Percentiles rank a stretch among this genome's conserved stretches.
phyloP scores from a whole-genome alignment of 1,284 basidiomycete genomes.

The Xerocomus nothofagi region DNA sequence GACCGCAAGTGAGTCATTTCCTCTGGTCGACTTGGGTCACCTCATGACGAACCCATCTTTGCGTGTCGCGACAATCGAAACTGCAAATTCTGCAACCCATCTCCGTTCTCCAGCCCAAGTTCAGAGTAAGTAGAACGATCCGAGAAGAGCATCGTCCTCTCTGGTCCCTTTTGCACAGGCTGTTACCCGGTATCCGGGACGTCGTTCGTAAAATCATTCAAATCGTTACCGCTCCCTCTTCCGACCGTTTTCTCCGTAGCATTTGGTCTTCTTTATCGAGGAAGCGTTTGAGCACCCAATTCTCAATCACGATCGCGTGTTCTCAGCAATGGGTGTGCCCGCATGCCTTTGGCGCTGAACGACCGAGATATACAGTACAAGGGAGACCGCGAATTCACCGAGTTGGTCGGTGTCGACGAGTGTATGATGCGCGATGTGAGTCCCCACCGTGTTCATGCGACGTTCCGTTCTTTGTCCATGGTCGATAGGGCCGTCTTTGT shows the following conservation, averaged over 20 bases:
- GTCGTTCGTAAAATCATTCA: constrained; percentile 51
- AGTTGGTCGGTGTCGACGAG: constrained; percentile 82
- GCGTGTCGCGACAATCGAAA: constrained; percentile 86
- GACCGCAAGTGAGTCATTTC: constrained; percentile 69
- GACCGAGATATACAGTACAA: constrained; percentile 99
- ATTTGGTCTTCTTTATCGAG: constrained; percentile 97
- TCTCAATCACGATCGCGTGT: constrained; percentile 94
- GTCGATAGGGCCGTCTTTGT: constrained; percentile 75
- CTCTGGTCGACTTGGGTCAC: neutral
- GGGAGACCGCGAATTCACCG: constrained; percentile 92
- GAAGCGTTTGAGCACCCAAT: constrained; percentile 96
- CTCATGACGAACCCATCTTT: constrained; percentile 28
- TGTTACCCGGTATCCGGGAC: constrained; percentile 86
- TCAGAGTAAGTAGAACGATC: constrained; percentile 57
- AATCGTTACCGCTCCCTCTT: neutral
- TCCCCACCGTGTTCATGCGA: constrained; percentile 21
- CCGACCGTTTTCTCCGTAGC: constrained; percentile 42
- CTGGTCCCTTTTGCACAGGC: constrained; percentile 47
- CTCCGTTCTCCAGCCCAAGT: constrained; percentile 90
- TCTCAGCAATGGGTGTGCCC: constrained; percentile 94
- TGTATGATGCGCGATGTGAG: constrained; percentile 77
- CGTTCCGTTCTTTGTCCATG: neutral
- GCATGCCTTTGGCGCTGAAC: constrained; percentile 96
- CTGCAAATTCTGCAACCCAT: constrained; percentile 88
- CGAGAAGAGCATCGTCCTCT: neutral